Evolutionary conservation across 441 rosid species (phyloP).

Genomic region (Adansonia rubrostipa): DNA sequence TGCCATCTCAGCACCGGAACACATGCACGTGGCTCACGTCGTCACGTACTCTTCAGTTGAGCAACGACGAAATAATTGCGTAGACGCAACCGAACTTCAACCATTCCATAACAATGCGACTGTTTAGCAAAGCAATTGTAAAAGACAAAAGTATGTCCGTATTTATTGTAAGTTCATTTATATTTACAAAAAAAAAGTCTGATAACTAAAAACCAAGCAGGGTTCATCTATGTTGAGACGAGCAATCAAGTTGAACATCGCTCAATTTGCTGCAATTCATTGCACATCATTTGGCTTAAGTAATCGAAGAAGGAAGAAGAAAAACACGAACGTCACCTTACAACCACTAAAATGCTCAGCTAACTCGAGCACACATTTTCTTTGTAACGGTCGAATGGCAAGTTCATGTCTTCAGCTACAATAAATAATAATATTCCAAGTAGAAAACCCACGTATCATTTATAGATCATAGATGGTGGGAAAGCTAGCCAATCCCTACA

Average conservation of each 20-base stretch:
- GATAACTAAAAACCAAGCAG: no score
- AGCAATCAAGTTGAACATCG: background rate
- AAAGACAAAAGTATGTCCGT: no score
- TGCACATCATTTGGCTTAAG: background rate
- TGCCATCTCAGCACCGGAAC: background rate
- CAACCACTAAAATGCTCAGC: background rate
- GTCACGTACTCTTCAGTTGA: background rate
- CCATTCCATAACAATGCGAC: no score
- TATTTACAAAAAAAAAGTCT: no score
- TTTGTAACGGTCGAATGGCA: background rate
- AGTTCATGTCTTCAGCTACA: background rate
- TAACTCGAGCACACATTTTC: background rate
- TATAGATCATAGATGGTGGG: background rate
- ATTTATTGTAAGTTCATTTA: no score
- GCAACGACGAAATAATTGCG: no score
- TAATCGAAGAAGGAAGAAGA: background rate
- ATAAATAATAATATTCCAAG: background rate
- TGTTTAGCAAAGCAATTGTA: no score
- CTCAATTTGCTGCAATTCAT: background rate
- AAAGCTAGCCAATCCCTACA: background rate
- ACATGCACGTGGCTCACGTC: background rate
- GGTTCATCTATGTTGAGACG: background rate
- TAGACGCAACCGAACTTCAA: no score
- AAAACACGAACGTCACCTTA: background rate
- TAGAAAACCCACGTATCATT: background rate